Base-by-base conservation (phyloP, 1,284 basidiomycete species). In the Vanrija sp. region DNA sequence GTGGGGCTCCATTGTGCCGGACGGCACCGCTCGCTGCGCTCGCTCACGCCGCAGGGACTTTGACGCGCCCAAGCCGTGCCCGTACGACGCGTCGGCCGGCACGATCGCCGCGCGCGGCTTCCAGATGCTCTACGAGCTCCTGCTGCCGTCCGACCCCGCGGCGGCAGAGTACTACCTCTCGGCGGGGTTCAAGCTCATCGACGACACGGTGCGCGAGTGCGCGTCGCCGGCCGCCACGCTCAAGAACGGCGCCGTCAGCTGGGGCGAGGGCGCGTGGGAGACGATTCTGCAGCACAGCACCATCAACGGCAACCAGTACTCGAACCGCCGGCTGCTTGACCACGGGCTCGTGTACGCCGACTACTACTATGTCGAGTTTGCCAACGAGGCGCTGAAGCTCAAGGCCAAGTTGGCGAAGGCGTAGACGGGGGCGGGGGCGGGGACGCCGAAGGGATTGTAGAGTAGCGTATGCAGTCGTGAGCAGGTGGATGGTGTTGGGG, bases 271-370 rank as follows among this genome's bases (percentile, higher is more conserved):
- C 27, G 67, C 60, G 14, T 71, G 68, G 68, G 67, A 71, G 53
- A 64, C 66, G 1, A 56, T 71, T 20, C 49, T 67, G 7, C 42
- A 63, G 67, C 68, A 69, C 47, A 66, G 65, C 4, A 67, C 66
- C 0, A 67, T 66, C 38, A 61, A 61, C 51, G 63, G 62, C 4
- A 68, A 70, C 45, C 53, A 54, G 7, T 47, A 45, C 14, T 56
- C 57, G 7, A 48, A 41, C 1, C 47, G 54, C 41, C 25, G 39
- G 36, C 41, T 63, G 16, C 52, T 63, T 57, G 68, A 70, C 46
- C 66, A 67, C 49, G 68, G 68, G 18, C 53, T 68, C 8, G 62
- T 67, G 45, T 71, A 69, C 50, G 68, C 67, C 47, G 67, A 71
- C 46, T 68, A 67, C 53, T 69, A 71, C 49, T 48, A 65, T 7